Base-by-base conservation (phyloP, 179 eudicot genomes). In the Drosera spatulata region DNA sequence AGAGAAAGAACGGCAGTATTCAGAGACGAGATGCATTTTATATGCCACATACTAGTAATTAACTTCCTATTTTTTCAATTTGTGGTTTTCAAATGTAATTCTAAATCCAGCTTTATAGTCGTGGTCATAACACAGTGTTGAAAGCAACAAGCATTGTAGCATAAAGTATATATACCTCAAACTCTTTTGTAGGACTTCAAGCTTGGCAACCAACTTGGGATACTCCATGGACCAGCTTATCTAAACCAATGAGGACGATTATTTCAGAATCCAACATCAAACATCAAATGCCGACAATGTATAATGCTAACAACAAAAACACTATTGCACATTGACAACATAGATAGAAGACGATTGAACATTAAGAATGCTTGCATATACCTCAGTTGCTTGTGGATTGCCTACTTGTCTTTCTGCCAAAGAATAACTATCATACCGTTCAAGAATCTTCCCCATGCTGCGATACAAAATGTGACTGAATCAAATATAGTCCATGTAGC, bases 151-250 rank as follows among this genome's bases (percentile, higher is more conserved):
- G 33, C 33, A 22, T 22, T 22, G 33, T 46, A 8, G 8, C 8
- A 7, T 7, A 7, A 46, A 46, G 50, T 46, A 46, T 46, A 46
- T 7, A 11, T 78, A 87, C 95, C 93, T 90, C 71, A 87, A 82
- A 79, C 82, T 90, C 62, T 79, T 85, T 72, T 90, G 85, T 40
- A 90, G 74, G 67, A 82, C 77, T 64, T 90, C 93, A 64, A 84
- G 73, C 68, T 73, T 81, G 11, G 85, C 62, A 33, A 58, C 58
- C 62, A 87, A 93, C 75, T 69, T 90, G 58, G 89, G 89, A 58
- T 71, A 71, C 56, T 90, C 97, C 66, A 82, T 60, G 58, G 74
- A 62, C 87, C 85, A 85, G 65, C 75, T 69, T 71, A n/a, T 75
- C 97, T 90, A 50, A 22, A 22, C 33, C 33, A 22, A 22, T 22